Evolutionary conservation across 139 green algal genomes (phyloP).

Genomic region (Deuterostichococcus epilithicus): DNA sequence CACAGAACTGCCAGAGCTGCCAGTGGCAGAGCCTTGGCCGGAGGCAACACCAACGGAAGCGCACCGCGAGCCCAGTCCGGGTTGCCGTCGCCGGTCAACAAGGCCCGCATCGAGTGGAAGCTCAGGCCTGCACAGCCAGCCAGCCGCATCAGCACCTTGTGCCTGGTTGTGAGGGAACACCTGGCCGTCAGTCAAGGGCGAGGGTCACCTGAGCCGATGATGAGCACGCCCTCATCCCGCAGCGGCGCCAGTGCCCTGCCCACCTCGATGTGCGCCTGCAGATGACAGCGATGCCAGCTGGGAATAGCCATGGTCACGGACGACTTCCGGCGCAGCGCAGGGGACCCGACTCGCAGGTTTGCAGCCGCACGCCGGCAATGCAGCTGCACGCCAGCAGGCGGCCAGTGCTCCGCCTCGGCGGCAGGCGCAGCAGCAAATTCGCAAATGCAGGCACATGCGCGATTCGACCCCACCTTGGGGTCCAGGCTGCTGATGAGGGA

Average conservation of each 20-base stretch:
- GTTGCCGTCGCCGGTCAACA: background rate
- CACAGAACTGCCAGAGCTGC: background rate
- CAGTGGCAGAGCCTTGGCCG: background rate
- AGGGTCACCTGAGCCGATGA: conserved; percentile 60
- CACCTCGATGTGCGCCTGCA: conserved; percentile 48
- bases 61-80: background rate
- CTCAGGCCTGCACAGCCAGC: too few relatives aligned
- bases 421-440: background rate
- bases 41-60: background rate
- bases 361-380: background rate
- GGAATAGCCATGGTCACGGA: background rate
- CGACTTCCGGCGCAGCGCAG: background rate
- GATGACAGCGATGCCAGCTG: background rate
- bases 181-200: too few relatives aligned
- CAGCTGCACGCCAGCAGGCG: background rate
- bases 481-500: conserved; percentile 40
- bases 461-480: conserved; percentile 20
- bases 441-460: background rate
- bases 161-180: too few relatives aligned
- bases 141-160: too few relatives aligned
- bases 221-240: conserved; percentile 66
- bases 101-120: conserved; percentile 60
- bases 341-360: background rate
- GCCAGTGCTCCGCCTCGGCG: too few relatives aligned
- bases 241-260: conserved; percentile 66